Base-by-base conservation (phyloP, 2,329 filamentous ascomycete species). In the Fusarium pseudocircinatum region DNA sequence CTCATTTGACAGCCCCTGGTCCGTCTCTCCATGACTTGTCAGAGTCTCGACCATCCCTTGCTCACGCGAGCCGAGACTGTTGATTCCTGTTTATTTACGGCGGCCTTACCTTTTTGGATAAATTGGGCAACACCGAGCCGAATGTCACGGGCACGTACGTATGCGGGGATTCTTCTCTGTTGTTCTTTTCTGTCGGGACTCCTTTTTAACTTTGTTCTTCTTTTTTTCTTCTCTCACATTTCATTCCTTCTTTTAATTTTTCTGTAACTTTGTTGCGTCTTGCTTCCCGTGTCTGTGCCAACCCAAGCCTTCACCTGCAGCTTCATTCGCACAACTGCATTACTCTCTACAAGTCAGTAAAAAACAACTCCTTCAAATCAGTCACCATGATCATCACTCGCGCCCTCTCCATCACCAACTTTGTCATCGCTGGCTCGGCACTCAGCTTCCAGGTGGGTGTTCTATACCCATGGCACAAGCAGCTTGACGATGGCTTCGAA, bases 381-480 rank as follows among this genome's bases (percentile, higher is more conserved):
- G 52, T 34, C 67, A 74, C 42, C 53, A 78, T 77, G 74, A 70
- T 76, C 43, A 65, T 78, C 53, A 78, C 77, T 5, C 77, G 77
- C 42, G 75, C 75, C n/a, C 73, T 78, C 24, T 78, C 77, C 32
- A 63, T 78, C 34, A 78, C 77, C 66, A 78, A 93, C 83, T 93
- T 93, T 78, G 78, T 87, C 71, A 89, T 93, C 68, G 91, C 90
- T 60, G 87, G 86, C 36, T 91, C 90, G 8, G 91, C 91, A 0
- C 84, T 93, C 39, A 84, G 84, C 40, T 93, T 93, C 80, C 91
- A 93, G 81, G 89, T 92, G 56, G 90, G 89, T 74, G 91, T 93
- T 43, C 84, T 93, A 16, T 93, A 93, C 80, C 91, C 91, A 3
- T 93, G 91, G 91, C 91, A 93, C 80, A 87, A 91, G 76, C 84